Evolutionary conservation across 2,329 filamentous ascomycete genomes (phyloP), one percentile per base, ranked within the genome.

Genomic region (Cladosporium colombiae): DNA sequence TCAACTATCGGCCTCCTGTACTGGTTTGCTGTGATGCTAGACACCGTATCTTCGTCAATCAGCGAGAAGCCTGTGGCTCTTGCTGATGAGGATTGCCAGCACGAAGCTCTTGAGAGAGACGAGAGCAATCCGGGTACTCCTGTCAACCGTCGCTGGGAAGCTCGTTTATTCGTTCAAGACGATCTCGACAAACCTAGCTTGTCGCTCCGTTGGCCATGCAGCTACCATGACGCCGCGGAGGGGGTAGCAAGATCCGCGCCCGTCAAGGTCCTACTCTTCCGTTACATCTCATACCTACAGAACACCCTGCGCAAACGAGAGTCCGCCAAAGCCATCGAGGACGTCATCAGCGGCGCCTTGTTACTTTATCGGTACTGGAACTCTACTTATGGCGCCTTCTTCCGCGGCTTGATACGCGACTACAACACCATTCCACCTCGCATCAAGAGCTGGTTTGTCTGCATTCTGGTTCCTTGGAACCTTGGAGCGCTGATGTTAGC

Each of bases 1-100:
- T 61, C 58, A 5, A 61, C 58, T 3, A 61, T 61, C 6, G 58
- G 58, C 31, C 37, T 49, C 4, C 6, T 61, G 40, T 61, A 61
- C 58, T 61, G 58, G 58, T 31, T 61, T n/a, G 58, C 58, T 14
- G 58, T 61, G 27, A 61, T 61, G 58, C 44, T 61, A 16, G 58
- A 61, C n/a, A 61, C 58, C 2, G 58, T 61, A 10, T 61, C 58
- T 11, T 61, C 58, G 8, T 61, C 58, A 33, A 61, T 61, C 18
- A 49, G 40, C 27, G 58, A 61, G 27, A 61, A 33, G 18, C 58
- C 58, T 21, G 58, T 61, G 13, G 40, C 58, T 35, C 40, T 61
- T 14, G 25, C 58, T 11, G 58, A 61, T 18, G 58, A 61, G 29
- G 58, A 61, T 23, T 61, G 58, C 13, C 58, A 61, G 31, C 58